Percentiles rank a stretch among this genome's conserved stretches.
Evolutionary conservation across 768 basidiomycete genomes (phyloP).

Genomic region (Pulveroboletus sp.): DNA sequence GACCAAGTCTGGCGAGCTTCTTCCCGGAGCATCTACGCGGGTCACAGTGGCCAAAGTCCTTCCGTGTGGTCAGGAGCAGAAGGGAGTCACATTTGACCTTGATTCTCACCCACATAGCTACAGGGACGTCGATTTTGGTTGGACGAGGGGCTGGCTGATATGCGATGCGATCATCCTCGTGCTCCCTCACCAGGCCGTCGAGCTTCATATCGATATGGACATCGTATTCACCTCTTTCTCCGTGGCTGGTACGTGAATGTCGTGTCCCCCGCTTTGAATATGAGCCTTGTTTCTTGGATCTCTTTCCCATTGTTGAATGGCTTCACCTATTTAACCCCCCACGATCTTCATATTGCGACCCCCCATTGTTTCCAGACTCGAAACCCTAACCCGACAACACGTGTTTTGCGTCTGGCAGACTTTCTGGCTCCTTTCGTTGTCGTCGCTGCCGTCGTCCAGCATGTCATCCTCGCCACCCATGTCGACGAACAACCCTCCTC

Average conservation of each 20-base stretch:
- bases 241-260: not conserved
- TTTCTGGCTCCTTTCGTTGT: slow-evolving; percentile 7
- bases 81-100: not conserved
- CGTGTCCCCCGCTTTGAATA: not conserved
- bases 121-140: slow-evolving; percentile 49
- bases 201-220: not conserved
- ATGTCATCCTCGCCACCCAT: slow-evolving; percentile 24
- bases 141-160: not conserved
- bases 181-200: not conserved
- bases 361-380: not conserved
- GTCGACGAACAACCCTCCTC: slow-evolving; percentile 26
- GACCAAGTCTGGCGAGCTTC: slow-evolving; percentile 78
- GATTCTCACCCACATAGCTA: slow-evolving; percentile 91
- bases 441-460: slow-evolving; percentile 21
- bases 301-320: slow-evolving; percentile 3
- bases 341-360: not conserved
- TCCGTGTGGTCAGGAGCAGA: not conserved
- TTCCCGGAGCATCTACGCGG: slow-evolving; percentile 85
- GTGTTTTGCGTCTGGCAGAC: slow-evolving; percentile 23
- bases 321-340: not conserved
- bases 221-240: not conserved
- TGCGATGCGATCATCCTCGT: not conserved
- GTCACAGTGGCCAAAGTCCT: slow-evolving; percentile 99
- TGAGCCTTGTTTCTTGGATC: not conserved
- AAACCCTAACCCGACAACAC: slow-evolving; percentile 30